Evolutionary conservation across 208 protist species (phyloP).

Genomic region (Trypanosoma vivax): DNA sequence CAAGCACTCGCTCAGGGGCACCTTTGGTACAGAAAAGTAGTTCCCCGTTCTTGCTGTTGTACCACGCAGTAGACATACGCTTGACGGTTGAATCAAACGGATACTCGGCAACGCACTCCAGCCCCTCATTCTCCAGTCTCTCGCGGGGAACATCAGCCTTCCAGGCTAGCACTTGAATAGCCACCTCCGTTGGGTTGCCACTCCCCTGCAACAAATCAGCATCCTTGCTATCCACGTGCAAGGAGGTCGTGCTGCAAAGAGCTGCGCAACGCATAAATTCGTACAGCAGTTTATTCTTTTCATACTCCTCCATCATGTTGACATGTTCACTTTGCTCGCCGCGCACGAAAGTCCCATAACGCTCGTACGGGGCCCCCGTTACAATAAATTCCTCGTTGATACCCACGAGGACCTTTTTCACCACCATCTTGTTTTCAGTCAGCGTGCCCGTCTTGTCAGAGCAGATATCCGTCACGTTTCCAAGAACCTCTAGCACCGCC

Average conservation of each 20-base stretch:
- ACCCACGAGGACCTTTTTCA: slow-evolving; percentile 71
- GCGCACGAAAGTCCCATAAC: slow-evolving; percentile 54
- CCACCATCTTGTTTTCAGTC: slow-evolving; percentile 92
- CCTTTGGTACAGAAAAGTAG: slow-evolving; percentile 85
- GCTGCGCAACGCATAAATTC: slow-evolving; percentile 75
- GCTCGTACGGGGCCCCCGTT: slow-evolving; percentile 68
- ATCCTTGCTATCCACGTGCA: slow-evolving; percentile 56
- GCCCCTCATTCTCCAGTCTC: slow-evolving; percentile 56
- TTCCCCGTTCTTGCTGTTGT: slow-evolving; percentile 39
- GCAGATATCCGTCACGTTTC: slow-evolving; percentile 89
- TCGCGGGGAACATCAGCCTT: slow-evolving; percentile 70
- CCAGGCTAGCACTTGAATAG: slow-evolving; percentile 88
- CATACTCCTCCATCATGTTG: slow-evolving; percentile 32
- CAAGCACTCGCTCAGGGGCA: slow-evolving; percentile 79
- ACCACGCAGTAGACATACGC: slow-evolving; percentile 81
- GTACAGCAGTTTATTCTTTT: slow-evolving; percentile 38
- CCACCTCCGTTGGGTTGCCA: slow-evolving; percentile 85
- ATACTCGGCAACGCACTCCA: slow-evolving; percentile 78
- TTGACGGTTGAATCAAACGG: slow-evolving; percentile 86
- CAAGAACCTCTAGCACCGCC: slow-evolving; percentile 82
- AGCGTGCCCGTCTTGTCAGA: slow-evolving; percentile 93
- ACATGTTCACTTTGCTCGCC: slow-evolving; percentile 26
- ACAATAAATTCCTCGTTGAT: slow-evolving; percentile 51
- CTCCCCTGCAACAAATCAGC: slow-evolving; percentile 55
- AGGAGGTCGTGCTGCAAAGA: slow-evolving; percentile 67